These are phyloP conservation scores for Elsinoe arachidis DNA, from an alignment of 2,329 filamentous ascomycete genomes.

Conservation along the genomic window DNA sequence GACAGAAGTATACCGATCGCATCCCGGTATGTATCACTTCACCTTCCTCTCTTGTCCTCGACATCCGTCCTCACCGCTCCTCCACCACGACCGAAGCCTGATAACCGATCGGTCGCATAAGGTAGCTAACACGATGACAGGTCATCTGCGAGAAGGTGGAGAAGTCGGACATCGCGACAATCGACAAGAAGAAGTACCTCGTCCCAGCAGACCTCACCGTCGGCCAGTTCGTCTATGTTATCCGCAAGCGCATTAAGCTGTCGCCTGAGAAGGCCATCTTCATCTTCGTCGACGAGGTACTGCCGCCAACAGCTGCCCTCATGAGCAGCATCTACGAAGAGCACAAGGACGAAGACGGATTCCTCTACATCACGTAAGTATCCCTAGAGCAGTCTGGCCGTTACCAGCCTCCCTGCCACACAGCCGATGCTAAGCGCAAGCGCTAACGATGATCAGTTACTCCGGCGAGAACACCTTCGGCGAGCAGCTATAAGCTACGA, in stretches of 20 bases:
- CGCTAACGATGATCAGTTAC: slow-evolving; percentile 48
- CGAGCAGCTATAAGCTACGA: slow-evolving; percentile 31
- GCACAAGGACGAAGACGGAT: slow-evolving; percentile 82
- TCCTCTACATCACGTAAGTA: slow-evolving; percentile 91
- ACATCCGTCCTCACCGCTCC: slow-evolving; percentile 4
- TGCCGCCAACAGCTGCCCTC: slow-evolving; percentile 89
- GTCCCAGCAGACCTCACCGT: slow-evolving; percentile 96
- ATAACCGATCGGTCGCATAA: neutral
- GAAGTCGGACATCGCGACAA: slow-evolving; percentile 97
- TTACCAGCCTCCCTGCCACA: neutral
- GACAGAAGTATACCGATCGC: slow-evolving; percentile 96
- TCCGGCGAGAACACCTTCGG: slow-evolving; percentile 99
- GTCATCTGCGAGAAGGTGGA: slow-evolving; percentile 99
- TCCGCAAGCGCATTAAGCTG: slow-evolving; percentile 98
- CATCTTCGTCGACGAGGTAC: slow-evolving; percentile 98
- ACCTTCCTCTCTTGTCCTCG: slow-evolving; percentile 14
- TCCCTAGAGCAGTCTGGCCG: neutral
- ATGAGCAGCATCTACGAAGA: slow-evolving; percentile 99
- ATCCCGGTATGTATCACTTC: slow-evolving; percentile 69
- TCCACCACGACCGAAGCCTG: slow-evolving; percentile 2
- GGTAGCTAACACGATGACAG: slow-evolving; percentile 38
- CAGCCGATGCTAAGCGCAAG: neutral
- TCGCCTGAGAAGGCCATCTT: slow-evolving; percentile 99
- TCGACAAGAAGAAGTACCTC: slow-evolving; percentile 99
- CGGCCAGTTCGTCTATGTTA: slow-evolving; percentile 99